phyloP scores from a whole-genome alignment of 2,329 filamentous ascomycete genomes.

The Plenodomus biglobosus region DNA sequence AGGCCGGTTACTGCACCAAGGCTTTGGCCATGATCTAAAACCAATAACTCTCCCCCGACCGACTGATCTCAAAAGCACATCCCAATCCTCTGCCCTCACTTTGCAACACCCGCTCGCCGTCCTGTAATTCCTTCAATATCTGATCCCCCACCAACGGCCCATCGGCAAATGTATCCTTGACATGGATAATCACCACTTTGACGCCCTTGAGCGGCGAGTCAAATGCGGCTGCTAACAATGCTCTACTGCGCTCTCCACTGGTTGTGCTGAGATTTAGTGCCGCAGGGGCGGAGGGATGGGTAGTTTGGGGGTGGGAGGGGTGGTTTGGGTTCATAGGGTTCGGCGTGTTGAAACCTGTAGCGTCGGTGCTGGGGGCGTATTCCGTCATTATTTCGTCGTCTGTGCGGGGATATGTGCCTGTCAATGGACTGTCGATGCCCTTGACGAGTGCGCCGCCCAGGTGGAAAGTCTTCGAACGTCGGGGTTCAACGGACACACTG shows the following conservation, averaged over 20 bases:
- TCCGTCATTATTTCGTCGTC: slow-evolving; percentile 38
- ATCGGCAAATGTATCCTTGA: slow-evolving; percentile 83
- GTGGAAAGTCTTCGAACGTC: slow-evolving; percentile 19
- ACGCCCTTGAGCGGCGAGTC: slow-evolving; percentile 66
- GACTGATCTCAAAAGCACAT: slow-evolving; percentile 75
- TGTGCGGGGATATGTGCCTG: slow-evolving; percentile 3
- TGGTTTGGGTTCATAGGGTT: neutral
- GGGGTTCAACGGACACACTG: slow-evolving; percentile 1
- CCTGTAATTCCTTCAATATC: slow-evolving; percentile 70
- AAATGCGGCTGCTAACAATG: slow-evolving; percentile 30
- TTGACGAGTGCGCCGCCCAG: neutral
- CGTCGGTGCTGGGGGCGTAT: slow-evolving; percentile 10
- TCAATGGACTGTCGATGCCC: slow-evolving; percentile 18
- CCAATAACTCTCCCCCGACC: slow-evolving; percentile 61
- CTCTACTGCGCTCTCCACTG: slow-evolving; percentile 30
- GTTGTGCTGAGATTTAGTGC: slow-evolving; percentile 27
- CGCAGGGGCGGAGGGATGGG: slow-evolving; percentile 26
- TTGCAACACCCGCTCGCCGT: slow-evolving; percentile 57
- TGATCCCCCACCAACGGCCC: slow-evolving; percentile 63
- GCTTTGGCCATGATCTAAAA: too few relatives aligned
- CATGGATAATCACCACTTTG: slow-evolving; percentile 84
- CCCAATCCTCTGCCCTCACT: slow-evolving; percentile 64
- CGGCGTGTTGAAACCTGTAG: slow-evolving; percentile 14
- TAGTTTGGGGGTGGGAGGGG: slow-evolving; percentile 3
- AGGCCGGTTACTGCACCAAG: too few relatives aligned